Percentiles rank a stretch among this genome's conserved stretches.
Evolutionary conservation across 2,329 filamentous ascomycete species (phyloP).

Genomic region (Talaromyces sp.): DNA sequence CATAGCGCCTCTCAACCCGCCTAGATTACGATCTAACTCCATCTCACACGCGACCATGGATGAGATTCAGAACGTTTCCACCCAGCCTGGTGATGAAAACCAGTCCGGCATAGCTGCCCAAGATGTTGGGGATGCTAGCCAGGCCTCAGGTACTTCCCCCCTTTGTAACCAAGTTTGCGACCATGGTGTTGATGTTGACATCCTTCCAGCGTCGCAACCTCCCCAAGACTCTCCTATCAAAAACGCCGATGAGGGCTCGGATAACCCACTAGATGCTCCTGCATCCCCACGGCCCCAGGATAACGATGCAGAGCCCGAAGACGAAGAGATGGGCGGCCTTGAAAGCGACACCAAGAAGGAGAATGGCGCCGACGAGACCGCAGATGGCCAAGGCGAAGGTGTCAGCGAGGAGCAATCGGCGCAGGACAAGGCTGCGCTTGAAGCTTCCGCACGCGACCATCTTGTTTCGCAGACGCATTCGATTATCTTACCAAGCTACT

Average conservation of each 20-base stretch:
- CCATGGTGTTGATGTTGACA: slow-evolving; percentile 14
- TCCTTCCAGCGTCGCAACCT: slow-evolving; percentile 27
- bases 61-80: slow-evolving; percentile 25
- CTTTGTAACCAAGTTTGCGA: slow-evolving; percentile 11
- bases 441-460: slow-evolving; percentile 84
- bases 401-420: slow-evolving; percentile 53
- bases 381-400: slow-evolving; percentile 46
- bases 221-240: slow-evolving; percentile 28
- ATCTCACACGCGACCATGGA: slow-evolving; percentile 32
- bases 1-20: slow-evolving; percentile 27
- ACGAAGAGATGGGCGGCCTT: slow-evolving; percentile 76
- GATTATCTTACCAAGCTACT: slow-evolving; percentile 95
- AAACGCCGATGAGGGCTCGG: slow-evolving; percentile 38
- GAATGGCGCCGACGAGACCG: slow-evolving; percentile 41
- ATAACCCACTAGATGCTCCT: slow-evolving; percentile 67
- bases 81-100: slow-evolving; percentile 25
- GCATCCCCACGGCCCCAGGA: slow-evolving; percentile 60
- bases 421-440: slow-evolving; percentile 73
- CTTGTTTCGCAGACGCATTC: slow-evolving; percentile 90
- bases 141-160: slow-evolving; percentile 25
- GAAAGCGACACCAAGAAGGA: slow-evolving; percentile 42
- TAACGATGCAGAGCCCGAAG: slow-evolving; percentile 55
- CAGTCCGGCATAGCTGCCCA: slow-evolving; percentile 23
- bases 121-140: slow-evolving; percentile 22
- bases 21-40: slow-evolving; percentile 25